Conservation (phyloP, 2,329 filamentous ascomycete genomes). For the Paecilomyces sp. region DNA sequence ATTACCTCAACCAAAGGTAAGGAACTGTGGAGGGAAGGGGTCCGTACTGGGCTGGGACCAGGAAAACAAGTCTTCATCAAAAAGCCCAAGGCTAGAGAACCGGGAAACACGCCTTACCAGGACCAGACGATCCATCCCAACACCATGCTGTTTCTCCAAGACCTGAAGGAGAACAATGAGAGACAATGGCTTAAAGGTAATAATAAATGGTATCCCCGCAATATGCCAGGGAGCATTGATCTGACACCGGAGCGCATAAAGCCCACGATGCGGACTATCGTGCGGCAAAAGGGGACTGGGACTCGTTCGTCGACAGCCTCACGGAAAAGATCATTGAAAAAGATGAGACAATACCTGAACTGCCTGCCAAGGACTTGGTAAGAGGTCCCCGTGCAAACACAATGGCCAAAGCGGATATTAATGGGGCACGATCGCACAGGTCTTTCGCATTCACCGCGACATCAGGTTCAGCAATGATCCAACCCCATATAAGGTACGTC, state of each 20-base stretch:
- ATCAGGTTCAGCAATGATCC: slow-evolving; percentile 76
- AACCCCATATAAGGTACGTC: slow-evolving; percentile 74
- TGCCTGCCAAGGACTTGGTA: slow-evolving; percentile 76
- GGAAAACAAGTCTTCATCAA: slow-evolving; percentile 56
- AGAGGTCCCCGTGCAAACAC: slow-evolving; percentile 13
- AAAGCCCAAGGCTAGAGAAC: slow-evolving; percentile 55
- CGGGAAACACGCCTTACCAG: slow-evolving; percentile 51
- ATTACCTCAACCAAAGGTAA: slow-evolving; percentile 28
- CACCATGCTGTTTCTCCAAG: slow-evolving; percentile 54
- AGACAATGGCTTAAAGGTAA: slow-evolving; percentile 58
- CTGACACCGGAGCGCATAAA: slow-evolving; percentile 27
- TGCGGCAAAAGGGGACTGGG: slow-evolving; percentile 71
- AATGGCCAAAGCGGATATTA: slow-evolving; percentile 1
- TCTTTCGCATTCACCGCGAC: slow-evolving; percentile 83
- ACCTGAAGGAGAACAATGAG: slow-evolving; percentile 55
- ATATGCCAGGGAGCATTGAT: slow-evolving; percentile 6
- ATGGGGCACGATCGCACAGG: slow-evolving; percentile 28
- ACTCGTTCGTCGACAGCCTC: slow-evolving; percentile 66
- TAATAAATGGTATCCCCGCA: not conserved
- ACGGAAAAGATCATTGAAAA: slow-evolving; percentile 62
- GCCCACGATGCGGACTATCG: slow-evolving; percentile 76
- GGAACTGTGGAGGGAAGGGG: slow-evolving; percentile 51
- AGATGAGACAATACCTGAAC: slow-evolving; percentile 77
- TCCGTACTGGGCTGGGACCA: slow-evolving; percentile 48
- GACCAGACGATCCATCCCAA: slow-evolving; percentile 57